phyloP scores from a whole-genome alignment of 495 filamentous ascomycete genomes.

The Hypoxylon crocopeplum region DNA sequence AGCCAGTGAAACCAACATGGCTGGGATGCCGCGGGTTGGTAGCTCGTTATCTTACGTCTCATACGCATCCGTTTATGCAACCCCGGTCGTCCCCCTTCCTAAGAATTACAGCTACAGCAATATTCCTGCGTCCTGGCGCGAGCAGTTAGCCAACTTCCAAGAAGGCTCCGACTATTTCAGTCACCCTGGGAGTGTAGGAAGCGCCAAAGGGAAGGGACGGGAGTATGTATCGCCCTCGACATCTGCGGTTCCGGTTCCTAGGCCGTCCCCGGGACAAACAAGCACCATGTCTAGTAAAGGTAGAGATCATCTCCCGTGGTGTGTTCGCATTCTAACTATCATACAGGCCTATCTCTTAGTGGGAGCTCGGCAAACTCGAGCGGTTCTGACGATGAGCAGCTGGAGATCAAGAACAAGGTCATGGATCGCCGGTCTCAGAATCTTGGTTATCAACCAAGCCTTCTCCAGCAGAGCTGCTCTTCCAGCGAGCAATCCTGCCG shows the following conservation, averaged over 20 bases:
- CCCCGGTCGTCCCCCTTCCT: constrained; percentile 49
- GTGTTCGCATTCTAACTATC: constrained; percentile 15
- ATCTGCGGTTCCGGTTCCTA: constrained; percentile 9
- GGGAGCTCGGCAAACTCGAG: constrained; percentile 18
- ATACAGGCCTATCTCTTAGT: constrained; percentile 9
- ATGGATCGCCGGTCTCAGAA: constrained; percentile 9
- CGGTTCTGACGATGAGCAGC: constrained; percentile 26
- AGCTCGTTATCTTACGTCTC: constrained; percentile 52
- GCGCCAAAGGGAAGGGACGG: constrained; percentile 34
- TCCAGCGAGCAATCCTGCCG: constrained; percentile 17
- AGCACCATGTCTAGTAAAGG: constrained; percentile 27
- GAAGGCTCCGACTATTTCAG: constrained; percentile 23
- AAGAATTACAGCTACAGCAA: constrained; percentile 52
- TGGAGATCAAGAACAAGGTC: constrained; percentile 18
- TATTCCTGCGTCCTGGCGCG: constrained; percentile 43
- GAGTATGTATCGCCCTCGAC: constrained; percentile 17
- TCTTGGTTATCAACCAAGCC: constrained; percentile 9
- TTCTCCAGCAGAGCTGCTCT: constrained; percentile 9
- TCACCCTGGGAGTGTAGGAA: constrained; percentile 12
- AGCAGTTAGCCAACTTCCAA: constrained; percentile 18
- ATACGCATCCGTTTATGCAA: constrained; percentile 50
- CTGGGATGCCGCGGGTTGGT: constrained; percentile 48
- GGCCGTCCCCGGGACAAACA: constrained; percentile 15
- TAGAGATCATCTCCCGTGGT: neutral
- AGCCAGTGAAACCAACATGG: constrained; percentile 37